A percentile compares a stretch with the other conserved stretches of the same genome.
Conservation (phyloP, 495 filamentous ascomycete species). For the Aspergillus ellipticus region DNA sequence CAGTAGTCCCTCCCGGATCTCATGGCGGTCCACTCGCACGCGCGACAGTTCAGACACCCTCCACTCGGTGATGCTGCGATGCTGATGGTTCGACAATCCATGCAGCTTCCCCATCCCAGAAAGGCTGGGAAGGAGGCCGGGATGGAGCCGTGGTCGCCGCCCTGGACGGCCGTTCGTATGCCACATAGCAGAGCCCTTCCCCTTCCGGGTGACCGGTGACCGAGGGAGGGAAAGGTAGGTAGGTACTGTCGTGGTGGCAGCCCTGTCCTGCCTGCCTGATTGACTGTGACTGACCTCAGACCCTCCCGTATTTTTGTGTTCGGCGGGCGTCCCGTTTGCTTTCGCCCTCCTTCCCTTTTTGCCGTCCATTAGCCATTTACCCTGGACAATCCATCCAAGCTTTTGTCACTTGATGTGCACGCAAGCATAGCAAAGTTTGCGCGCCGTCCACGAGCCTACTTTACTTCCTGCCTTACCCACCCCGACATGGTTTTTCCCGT, state of each 20-base stretch:
- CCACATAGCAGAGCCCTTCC: neutral
- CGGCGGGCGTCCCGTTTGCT: neutral
- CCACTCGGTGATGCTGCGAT: neutral
- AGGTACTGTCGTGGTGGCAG: neutral
- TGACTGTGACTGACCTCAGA: neutral
- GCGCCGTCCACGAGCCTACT: neutral
- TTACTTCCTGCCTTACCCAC: neutral
- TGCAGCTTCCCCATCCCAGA: constrained; percentile 5
- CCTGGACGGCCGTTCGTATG: too few species aligned
- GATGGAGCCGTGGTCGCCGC: too few species aligned
- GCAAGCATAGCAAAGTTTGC: neutral
- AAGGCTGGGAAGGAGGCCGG: neutral
- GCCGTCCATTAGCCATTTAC: neutral
- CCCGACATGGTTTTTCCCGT: neutral
- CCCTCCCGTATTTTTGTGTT: neutral
- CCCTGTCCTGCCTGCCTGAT: neutral
- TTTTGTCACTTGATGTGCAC: too few species aligned
- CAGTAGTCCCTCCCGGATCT: neutral
- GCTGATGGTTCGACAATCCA: constrained; percentile 3
- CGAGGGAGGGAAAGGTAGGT: too few species aligned
- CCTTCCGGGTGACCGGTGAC: constrained; percentile 11
- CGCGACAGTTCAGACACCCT: constrained; percentile 9
- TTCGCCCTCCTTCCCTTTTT: neutral
- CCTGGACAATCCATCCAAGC: neutral
- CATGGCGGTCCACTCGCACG: constrained; percentile 3